Percentiles rank a stretch among this genome's conserved stretches.
These are phyloP conservation scores for Spathaspora boniae DNA, from an alignment of 805 yeast species.

Conservation along the genomic window DNA sequence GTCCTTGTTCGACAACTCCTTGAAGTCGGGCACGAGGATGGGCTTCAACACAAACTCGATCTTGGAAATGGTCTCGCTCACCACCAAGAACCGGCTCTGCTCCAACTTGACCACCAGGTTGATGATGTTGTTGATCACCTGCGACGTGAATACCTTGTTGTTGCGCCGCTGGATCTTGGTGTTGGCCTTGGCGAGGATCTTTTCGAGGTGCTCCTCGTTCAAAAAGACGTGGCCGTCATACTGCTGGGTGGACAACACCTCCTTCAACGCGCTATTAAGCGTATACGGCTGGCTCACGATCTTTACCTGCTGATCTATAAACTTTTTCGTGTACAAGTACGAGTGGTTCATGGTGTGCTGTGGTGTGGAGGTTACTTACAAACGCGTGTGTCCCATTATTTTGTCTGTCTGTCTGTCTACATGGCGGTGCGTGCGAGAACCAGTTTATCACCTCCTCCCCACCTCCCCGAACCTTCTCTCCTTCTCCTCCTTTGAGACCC, in stretches of 20 bases:
- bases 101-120: conserved; percentile 36
- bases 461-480: too few relatives aligned
- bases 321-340: conserved; percentile 28
- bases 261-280: conserved; percentile 15
- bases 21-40: conserved; percentile 9
- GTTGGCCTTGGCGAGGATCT: conserved; percentile 22
- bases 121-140: conserved; percentile 33
- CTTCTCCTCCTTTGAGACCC: too few relatives aligned
- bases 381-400: too few relatives aligned
- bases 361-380: too few relatives aligned
- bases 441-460: too few relatives aligned
- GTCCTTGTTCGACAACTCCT: conserved; percentile 13
- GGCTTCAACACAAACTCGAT: conserved; percentile 9
- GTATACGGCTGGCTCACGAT: conserved; percentile 25
- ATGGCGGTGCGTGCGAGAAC: too few relatives aligned
- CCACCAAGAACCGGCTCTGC: conserved; percentile 21
- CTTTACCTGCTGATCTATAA: conserved; percentile 31
- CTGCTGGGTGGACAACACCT: conserved; percentile 11
- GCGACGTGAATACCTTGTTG: conserved; percentile 12
- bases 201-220: conserved; percentile 9
- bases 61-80: conserved; percentile 24
- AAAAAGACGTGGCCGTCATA: too few relatives aligned
- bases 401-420: too few relatives aligned
- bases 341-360: conserved; percentile 17
- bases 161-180: conserved; percentile 10